These are phyloP conservation scores for Plasmodium falciparum DNA, from an alignment of 169 alveolate genomes.

Conservation along the genomic window DNA sequence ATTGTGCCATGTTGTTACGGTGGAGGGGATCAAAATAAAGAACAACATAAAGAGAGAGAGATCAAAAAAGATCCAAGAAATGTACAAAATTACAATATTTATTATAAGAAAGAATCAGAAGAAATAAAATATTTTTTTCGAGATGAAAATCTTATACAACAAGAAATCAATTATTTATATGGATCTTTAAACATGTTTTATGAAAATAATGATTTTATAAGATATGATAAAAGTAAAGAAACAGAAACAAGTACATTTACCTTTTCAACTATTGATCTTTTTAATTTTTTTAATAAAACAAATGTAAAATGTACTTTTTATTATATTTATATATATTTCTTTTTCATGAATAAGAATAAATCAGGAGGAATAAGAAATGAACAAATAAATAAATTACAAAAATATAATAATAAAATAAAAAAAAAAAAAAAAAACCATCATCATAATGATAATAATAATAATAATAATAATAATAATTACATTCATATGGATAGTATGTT, in stretches of 20 bases:
- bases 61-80: not conserved
- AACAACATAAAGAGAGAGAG: not conserved
- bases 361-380: not conserved
- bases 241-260: not conserved
- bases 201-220: not conserved
- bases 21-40: not conserved
- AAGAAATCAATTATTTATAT: slow-evolving; percentile 20
- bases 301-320: slow-evolving; percentile 2
- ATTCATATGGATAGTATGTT: not conserved
- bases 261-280: slow-evolving; percentile 7
- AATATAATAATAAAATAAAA: not conserved
- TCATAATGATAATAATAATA: not conserved
- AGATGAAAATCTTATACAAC: not conserved
- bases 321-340: slow-evolving; percentile 5
- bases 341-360: slow-evolving; percentile 1
- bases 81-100: not conserved
- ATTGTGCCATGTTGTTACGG: not conserved
- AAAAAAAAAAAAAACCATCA: no score
- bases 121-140: no score
- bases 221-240: not conserved
- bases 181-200: slow-evolving; percentile 14
- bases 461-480: not conserved
- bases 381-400: not conserved
- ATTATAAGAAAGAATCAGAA: not conserved
- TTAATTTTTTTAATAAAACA: slow-evolving; percentile 5